Conservation (phyloP, 2,329 filamentous ascomycete genomes). For the Xylaria digitata region DNA sequence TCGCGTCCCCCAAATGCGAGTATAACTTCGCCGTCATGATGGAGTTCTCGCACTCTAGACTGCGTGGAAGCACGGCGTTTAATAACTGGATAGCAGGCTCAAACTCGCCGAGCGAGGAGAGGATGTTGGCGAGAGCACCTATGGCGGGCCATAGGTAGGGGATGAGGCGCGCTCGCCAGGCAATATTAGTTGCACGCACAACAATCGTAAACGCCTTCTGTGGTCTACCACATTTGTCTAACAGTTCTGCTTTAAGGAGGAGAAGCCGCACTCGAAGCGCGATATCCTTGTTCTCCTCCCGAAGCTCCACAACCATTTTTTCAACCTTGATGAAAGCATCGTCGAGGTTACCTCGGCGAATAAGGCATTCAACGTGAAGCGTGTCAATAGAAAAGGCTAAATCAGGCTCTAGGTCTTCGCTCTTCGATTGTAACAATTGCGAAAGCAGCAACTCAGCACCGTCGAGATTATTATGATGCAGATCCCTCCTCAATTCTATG, state of each 20-base stretch:
- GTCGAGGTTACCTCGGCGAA: constrained; percentile 60
- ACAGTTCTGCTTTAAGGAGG: constrained; percentile 76
- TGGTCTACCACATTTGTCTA: constrained; percentile 74
- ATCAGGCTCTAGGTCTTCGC: constrained; percentile 64
- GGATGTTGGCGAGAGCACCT: constrained; percentile 72
- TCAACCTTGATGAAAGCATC: constrained; percentile 63
- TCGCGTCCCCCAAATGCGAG: constrained; percentile 77
- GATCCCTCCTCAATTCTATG: constrained; percentile 71
- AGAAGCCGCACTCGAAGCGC: constrained; percentile 77
- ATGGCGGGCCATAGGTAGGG: constrained; percentile 79
- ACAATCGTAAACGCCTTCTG: constrained; percentile 81
- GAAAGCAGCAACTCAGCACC: constrained; percentile 62
- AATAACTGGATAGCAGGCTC: constrained; percentile 73
- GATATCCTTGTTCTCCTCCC: constrained; percentile 64
- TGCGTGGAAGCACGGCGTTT: constrained; percentile 77
- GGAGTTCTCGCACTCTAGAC: constrained; percentile 76
- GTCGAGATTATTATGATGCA: constrained; percentile 66
- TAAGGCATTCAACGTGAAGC: constrained; percentile 64
- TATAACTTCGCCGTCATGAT: constrained; percentile 75
- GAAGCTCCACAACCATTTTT: constrained; percentile 54
- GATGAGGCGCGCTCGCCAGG: constrained; percentile 75
- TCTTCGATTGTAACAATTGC: constrained; percentile 64
- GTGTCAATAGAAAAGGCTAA: constrained; percentile 63
- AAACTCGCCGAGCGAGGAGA: constrained; percentile 78
- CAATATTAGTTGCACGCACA: constrained; percentile 78